Conservation (phyloP, 73 alveolate species). For the Halteria grandinella region DNA sequence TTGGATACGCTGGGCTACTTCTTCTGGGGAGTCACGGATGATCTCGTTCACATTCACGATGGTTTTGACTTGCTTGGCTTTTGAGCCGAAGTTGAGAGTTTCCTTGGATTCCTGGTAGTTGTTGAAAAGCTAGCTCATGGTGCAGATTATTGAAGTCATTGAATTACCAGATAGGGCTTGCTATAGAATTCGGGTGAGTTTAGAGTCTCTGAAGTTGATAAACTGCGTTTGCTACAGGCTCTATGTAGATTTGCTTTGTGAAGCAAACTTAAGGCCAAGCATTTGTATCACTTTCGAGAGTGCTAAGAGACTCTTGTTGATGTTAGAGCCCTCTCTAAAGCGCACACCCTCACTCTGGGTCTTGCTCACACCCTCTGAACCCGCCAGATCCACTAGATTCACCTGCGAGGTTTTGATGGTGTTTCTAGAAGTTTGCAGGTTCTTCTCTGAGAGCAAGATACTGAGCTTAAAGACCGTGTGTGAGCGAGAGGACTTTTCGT, state of each 20-base stretch:
- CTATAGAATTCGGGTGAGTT: conserved; percentile 85
- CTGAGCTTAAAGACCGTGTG: conserved; percentile 79
- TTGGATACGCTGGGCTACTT: not conserved
- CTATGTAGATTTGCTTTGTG: too few species aligned
- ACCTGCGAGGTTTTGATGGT: conserved; percentile 69
- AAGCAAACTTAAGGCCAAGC: too few species aligned
- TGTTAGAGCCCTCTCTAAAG: conserved; percentile 89
- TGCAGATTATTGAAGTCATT: conserved; percentile 83
- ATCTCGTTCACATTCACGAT: conserved; percentile 48
- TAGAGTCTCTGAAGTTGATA: conserved; percentile 89
- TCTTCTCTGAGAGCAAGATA: conserved; percentile 49
- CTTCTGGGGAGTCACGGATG: conserved; percentile 40
- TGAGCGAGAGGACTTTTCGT: conserved; percentile 80
- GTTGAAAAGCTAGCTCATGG: conserved; percentile 74
- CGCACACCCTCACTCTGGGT: conserved; percentile 73
- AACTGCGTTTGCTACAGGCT: conserved; percentile 60
- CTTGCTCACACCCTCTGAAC: conserved; percentile 80
- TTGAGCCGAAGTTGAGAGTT: conserved; percentile 81
- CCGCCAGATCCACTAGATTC: conserved; percentile 88
- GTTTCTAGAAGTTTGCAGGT: too few species aligned
- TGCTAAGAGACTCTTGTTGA: conserved; percentile 87
- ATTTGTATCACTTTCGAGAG: conserved; percentile 78
- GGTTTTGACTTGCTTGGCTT: conserved; percentile 82
- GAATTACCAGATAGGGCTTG: conserved; percentile 85
- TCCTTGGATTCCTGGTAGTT: conserved; percentile 83